Evolutionary conservation across 768 basidiomycete species (phyloP), one percentile per base, ranked within the genome.

Genomic region (Tricholoma sp.): DNA sequence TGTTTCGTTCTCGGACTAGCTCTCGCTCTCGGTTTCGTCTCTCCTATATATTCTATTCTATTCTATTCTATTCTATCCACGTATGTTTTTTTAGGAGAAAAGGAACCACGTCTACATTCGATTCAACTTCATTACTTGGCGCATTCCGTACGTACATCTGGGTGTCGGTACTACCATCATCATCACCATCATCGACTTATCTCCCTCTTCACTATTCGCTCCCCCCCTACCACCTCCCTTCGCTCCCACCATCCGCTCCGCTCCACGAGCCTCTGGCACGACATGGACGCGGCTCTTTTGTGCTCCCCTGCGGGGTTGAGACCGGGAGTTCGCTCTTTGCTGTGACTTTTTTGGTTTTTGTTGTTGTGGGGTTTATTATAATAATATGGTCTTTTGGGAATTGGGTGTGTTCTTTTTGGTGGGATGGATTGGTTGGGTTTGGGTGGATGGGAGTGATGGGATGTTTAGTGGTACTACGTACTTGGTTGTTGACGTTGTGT

Each of bases 261-360:
- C 37, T 15, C 4, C 29, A 6, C 39, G 31, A 37, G 5, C 36
- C 52, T 52, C 7, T 10, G 24, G 17, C 32, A 53, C n/a, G 41
- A 9, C 29, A 20, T 52, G 17, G 39, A 29, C 7, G 28, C 41
- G 39, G 52, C 41, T 44, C 52, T 36, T 33, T 41, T 53, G 52
- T 53, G 52, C 52, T 53, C 52, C 52, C 41, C 39, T 33, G 42
- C 41, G 52, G 52, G 52, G 52, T 53, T 53, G 52, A 53, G 52
- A 49, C 29, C 12, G 29, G n/a, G 15, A 15, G 13, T 48, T 48
- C 6, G 47, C 47, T 49, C n/a, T 49, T 49, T 49, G n/a, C n/a
- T 49, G 47, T 42, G 41, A 42, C 17, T 10, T 42, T 18, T 10
- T 42, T 18, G 45, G 45, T 28, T 47, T 15, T 28, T 28, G 24